These are phyloP conservation scores for Aspergillus felis DNA, from an alignment of 2,329 filamentous ascomycete species.

Conservation along the genomic window DNA sequence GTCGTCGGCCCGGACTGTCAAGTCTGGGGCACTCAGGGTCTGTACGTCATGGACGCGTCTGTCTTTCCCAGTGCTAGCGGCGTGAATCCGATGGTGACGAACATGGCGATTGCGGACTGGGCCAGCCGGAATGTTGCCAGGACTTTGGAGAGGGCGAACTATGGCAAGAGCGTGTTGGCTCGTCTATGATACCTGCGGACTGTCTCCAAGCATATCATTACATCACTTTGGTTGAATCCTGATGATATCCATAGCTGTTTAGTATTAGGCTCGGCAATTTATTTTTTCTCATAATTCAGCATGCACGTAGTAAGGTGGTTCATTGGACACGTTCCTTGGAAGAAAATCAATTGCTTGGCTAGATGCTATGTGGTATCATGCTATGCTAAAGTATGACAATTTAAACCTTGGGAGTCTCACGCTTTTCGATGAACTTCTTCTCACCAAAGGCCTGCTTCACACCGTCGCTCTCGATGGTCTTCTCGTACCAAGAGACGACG, in stretches of 20 bases:
- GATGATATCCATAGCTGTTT: neutral
- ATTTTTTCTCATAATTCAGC: neutral
- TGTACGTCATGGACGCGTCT: slow-evolving; percentile 49
- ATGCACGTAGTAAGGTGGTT: too few relatives aligned
- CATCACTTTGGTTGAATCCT: neutral
- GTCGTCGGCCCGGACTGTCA: slow-evolving; percentile 45
- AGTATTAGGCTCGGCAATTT: neutral
- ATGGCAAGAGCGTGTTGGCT: slow-evolving; percentile 15
- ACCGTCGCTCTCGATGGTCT: neutral
- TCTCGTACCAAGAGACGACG: slow-evolving; percentile 22
- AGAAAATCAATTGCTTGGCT: too few relatives aligned
- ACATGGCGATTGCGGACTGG: slow-evolving; percentile 49
- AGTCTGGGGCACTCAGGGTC: slow-evolving; percentile 44
- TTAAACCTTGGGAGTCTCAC: slow-evolving; percentile 9
- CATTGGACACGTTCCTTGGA: too few relatives aligned
- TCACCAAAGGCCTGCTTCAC: slow-evolving; percentile 22
- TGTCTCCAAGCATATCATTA: neutral
- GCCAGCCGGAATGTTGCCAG: slow-evolving; percentile 39
- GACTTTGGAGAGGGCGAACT: slow-evolving; percentile 19
- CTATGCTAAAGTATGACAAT: neutral
- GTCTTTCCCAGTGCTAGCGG: slow-evolving; percentile 50
- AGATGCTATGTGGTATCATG: neutral
- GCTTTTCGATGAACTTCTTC: slow-evolving; percentile 23
- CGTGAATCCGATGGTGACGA: slow-evolving; percentile 51
- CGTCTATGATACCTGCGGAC: slow-evolving; percentile 16